phyloP scores from a whole-genome alignment of 2,329 filamentous ascomycete genomes.

The Hypoxylon sp. region DNA sequence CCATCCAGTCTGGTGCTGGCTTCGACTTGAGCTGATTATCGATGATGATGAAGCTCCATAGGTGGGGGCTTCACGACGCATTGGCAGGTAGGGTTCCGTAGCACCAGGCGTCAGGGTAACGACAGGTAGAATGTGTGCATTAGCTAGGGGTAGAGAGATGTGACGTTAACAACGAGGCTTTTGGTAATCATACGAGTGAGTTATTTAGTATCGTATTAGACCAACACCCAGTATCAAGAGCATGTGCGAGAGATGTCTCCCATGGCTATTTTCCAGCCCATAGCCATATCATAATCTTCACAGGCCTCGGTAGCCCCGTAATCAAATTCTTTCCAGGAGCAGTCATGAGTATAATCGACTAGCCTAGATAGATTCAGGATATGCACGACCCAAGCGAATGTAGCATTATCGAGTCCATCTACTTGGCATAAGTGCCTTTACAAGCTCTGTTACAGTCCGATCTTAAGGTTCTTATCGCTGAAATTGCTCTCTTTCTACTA shows the following conservation, averaged over 20 bases:
- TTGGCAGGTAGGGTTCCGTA: neutral
- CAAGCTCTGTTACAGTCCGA: too few species aligned
- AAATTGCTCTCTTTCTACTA: too few species aligned
- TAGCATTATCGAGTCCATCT: too few species aligned
- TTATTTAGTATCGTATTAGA: neutral
- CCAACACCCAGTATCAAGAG: neutral
- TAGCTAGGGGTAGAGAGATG: constrained; percentile 6
- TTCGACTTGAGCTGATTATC: constrained; percentile 79
- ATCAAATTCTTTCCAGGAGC: neutral
- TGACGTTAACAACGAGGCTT: neutral
- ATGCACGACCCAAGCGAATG: neutral
- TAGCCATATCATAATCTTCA: neutral
- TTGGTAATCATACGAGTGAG: neutral
- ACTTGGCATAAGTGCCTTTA: too few species aligned
- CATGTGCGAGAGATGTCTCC: neutral
- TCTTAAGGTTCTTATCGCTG: too few species aligned
- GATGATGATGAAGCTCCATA: neutral
- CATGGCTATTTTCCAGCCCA: too few species aligned
- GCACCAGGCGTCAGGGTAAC: neutral
- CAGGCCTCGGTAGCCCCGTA: too few species aligned
- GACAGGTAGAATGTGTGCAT: constrained; percentile 6
- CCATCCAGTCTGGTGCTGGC: constrained; percentile 88
- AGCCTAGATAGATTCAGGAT: neutral
- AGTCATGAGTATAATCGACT: neutral
- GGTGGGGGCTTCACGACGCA: neutral